Base-by-base conservation (phyloP, 2,329 filamentous ascomycete genomes). In the Colletotrichum lindemuthianum region DNA sequence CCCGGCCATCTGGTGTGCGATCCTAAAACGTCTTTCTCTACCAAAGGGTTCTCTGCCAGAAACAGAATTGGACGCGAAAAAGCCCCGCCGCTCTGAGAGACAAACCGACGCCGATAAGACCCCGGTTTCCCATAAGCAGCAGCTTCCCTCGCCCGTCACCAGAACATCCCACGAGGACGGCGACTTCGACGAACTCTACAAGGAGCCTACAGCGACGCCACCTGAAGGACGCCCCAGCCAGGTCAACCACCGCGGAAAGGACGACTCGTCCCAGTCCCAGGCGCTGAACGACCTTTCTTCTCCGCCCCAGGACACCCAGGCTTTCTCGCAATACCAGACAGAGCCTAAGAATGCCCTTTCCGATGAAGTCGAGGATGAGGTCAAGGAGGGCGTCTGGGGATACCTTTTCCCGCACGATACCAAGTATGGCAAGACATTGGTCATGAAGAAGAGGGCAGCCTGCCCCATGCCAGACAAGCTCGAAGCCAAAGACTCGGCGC, bases 311-410 rank as follows among this genome's bases (percentile, higher is more conserved):
- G 92, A 82, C 64, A 83, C 79, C 2, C 81, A 82, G 69, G 81
- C 81, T 72, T 88, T 93, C 47, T 76, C 92, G 8, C 96, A 99
- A 78, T 92, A 91, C 72, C 59, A 59, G 7, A 79, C 92, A 41
- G 89, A 92, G 69, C 89, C 91, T 3, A 87, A 92, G 34, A 81
- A 87, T 63, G 86, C 87, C 33, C 85, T 95, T 50, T 89, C 89
- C 10, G 92, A 94, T 68, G 93, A 97, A 60, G 92, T 96, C 4
- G 87, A 94, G 67, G 92, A 97, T 73, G 93, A 97, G 78, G 87
- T 82, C 66, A 84, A 87, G 49, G 92, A 97, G 75, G 93, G 93
- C 8, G 93, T 98, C 1, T 99, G 96, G 96, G 96, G 96, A 11
- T 99, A 98, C 72, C 82, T 99, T 6, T 87, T 97, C 58, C 93